Evolutionary conservation across 1,139 yeast genomes (phyloP).

Genomic region (Geotrichum bryndzae): DNA sequence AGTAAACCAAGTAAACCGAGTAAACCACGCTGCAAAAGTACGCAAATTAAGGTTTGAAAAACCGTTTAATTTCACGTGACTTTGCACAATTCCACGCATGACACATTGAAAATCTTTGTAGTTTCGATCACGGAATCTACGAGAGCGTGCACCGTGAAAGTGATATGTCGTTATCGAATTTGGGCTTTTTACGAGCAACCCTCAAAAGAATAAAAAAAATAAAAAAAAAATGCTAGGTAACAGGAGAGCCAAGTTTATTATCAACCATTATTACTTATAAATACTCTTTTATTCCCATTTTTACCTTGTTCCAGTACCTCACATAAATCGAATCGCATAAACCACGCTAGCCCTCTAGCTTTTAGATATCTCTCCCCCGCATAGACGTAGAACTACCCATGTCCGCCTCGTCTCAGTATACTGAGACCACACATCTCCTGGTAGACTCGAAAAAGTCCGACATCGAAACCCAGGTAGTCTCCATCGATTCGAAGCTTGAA

Average conservation of each 20-base stretch:
- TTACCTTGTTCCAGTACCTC: too few species aligned
- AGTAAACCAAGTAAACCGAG: too few species aligned
- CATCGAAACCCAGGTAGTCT: constrained; percentile 1
- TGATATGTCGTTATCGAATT: neutral
- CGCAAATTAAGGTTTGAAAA: neutral
- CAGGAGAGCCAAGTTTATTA: neutral
- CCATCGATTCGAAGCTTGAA: neutral
- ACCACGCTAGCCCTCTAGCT: neutral
- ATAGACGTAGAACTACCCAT: neutral
- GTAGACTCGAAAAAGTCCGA: neutral
- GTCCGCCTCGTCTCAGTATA: neutral
- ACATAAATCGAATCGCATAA: too few species aligned
- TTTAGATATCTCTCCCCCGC: neutral
- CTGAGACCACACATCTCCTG: constrained; percentile 2
- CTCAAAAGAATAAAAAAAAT: neutral
- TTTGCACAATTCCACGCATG: neutral
- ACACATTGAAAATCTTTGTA: neutral
- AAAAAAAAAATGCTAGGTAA: neutral
- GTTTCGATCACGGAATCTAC: neutral
- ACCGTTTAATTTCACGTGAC: neutral
- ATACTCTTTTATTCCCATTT: too few species aligned
- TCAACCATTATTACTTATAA: too few species aligned
- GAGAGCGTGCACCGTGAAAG: neutral
- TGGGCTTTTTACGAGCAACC: neutral
- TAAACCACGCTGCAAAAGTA: neutral